Percentiles rank a stretch among this genome's conserved stretches.
Evolutionary conservation across 2,329 filamentous ascomycete genomes (phyloP).

Genomic region (Fusarium sp.): DNA sequence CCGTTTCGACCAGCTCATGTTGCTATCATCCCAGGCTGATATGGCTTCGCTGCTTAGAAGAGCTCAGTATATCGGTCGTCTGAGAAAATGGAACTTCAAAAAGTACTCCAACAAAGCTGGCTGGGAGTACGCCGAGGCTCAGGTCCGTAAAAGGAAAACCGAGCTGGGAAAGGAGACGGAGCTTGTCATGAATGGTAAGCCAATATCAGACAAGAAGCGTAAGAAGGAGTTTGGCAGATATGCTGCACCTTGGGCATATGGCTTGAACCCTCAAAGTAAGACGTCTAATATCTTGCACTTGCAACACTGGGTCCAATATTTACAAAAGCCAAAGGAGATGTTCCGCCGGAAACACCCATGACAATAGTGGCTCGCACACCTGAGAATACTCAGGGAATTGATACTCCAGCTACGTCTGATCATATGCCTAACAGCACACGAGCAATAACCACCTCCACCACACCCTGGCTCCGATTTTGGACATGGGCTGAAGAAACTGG

Average conservation of each 20-base stretch:
- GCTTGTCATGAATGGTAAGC: neutral
- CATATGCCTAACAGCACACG: neutral
- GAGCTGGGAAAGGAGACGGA: neutral
- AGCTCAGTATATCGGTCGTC: conserved; percentile 2
- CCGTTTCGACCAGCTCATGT: neutral
- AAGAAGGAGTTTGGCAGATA: conserved; percentile 6
- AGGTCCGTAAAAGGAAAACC: neutral
- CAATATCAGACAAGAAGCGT: neutral
- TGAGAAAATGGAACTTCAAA: conserved; percentile 1
- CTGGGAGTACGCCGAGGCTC: neutral
- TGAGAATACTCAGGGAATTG: neutral
- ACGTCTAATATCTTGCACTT: neutral
- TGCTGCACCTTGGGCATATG: neutral
- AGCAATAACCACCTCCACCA: neutral
- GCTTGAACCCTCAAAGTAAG: neutral
- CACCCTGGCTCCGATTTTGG: neutral
- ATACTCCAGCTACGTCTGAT: neutral
- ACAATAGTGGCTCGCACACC: neutral
- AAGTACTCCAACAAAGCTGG: neutral
- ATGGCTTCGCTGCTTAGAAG: neutral
- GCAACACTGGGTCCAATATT: neutral
- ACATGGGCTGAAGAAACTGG: neutral
- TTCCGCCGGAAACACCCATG: neutral
- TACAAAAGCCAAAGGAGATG: neutral
- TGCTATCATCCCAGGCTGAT: neutral